Conservation (phyloP, 306 rosid species). For the Cucumis cinereus region DNA sequence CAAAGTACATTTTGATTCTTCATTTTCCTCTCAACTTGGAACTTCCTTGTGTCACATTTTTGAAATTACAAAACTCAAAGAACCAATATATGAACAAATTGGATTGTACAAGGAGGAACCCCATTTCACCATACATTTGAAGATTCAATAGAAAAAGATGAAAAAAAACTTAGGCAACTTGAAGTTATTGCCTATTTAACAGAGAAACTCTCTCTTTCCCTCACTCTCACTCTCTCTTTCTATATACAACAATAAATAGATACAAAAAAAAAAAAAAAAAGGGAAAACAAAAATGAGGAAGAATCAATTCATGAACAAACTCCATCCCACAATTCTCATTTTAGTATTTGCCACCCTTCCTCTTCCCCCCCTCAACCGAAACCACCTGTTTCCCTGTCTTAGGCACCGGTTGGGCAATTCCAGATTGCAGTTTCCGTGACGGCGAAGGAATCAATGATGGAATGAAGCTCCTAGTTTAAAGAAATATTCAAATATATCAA, state of each 20-base stretch:
- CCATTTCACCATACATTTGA: slow-evolving; percentile 15
- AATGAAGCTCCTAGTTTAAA: slow-evolving; percentile 43
- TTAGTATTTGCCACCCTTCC: slow-evolving; percentile 37
- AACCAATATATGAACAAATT: slow-evolving; percentile 8
- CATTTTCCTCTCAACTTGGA: not conserved
- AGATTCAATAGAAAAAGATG: slow-evolving; percentile 4
- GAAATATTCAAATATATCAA: not conserved
- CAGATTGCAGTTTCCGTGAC: slow-evolving; percentile 36
- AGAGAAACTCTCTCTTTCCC: not conserved
- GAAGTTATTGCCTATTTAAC: slow-evolving; percentile 14
- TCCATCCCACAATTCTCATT: slow-evolving; percentile 18
- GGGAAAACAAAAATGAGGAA: slow-evolving; percentile 1
- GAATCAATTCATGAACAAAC: slow-evolving; percentile 13
- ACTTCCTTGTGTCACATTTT: not conserved
- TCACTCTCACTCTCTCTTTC: slow-evolving; percentile 13
- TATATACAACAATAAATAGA: slow-evolving; percentile 24
- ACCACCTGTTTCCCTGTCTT: slow-evolving; percentile 29
- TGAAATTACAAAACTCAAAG: not conserved
- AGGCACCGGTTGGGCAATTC: slow-evolving; percentile 17
- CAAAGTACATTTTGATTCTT: not conserved
- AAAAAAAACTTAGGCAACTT: slow-evolving; percentile 22
- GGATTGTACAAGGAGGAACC: slow-evolving; percentile 5
- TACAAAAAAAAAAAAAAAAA: too few species aligned
- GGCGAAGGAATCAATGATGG: slow-evolving; percentile 75
- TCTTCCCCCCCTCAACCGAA: slow-evolving; percentile 35